Percentiles rank a stretch among this genome's conserved stretches.
Evolutionary conservation across 1,284 basidiomycete genomes (phyloP).

Genomic region (Hemileia vastatrix): DNA sequence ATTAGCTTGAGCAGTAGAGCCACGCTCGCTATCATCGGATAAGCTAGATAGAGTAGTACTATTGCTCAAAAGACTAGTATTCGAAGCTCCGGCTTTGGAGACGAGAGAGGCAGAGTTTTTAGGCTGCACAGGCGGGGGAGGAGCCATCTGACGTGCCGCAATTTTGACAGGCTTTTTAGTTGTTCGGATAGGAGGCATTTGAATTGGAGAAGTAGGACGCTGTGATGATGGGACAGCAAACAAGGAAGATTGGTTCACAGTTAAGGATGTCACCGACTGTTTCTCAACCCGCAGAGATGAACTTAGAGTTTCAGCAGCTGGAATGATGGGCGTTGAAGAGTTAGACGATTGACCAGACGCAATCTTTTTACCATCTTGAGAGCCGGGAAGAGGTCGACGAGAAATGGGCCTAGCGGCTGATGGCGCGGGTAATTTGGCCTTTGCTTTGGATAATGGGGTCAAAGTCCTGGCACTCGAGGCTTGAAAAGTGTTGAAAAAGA

Average conservation of each 20-base stretch:
- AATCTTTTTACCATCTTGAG: conserved; percentile 17
- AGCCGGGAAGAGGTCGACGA: conserved; percentile 14
- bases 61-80: conserved; percentile 5
- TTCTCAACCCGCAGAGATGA: no score
- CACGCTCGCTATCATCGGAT: conserved; percentile 11
- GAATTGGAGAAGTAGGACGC: background rate
- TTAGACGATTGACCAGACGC: conserved; percentile 6
- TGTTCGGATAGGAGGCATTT: background rate
- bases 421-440: background rate
- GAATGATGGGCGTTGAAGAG: background rate
- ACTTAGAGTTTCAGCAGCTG: background rate
- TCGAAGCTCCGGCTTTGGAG: conserved; percentile 1
- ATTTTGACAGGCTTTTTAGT: conserved; percentile 12
- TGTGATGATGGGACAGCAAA: background rate
- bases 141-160: background rate
- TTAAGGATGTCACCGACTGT: no score
- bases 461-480: background rate
- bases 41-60: conserved; percentile 6
- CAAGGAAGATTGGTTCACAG: background rate
- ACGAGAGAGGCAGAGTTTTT: background rate
- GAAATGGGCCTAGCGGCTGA: background rate
- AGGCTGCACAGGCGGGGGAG: background rate
- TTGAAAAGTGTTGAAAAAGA: background rate
- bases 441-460: background rate
- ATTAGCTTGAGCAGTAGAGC: background rate